phyloP scores from a whole-genome alignment of 2,329 filamentous ascomycete genomes.

The Zopfia rhizophila region DNA sequence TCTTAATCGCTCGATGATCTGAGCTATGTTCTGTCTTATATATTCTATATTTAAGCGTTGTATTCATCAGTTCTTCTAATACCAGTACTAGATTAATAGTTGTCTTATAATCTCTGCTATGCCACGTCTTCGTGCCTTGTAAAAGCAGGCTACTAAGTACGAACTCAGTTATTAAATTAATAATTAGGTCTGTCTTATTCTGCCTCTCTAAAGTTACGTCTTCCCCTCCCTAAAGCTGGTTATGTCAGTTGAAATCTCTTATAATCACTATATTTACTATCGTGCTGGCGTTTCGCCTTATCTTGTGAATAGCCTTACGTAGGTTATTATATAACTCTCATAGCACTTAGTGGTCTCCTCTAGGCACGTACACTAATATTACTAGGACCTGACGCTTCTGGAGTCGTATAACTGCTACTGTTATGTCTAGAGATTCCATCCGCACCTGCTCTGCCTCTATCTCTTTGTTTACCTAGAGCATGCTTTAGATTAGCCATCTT shows the following conservation, averaged over 20 bases:
- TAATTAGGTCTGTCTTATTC: constrained; percentile 21
- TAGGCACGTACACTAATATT: constrained; percentile 16
- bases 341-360: constrained; percentile 12
- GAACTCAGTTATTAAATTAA: constrained; percentile 24
- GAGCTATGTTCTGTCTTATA: constrained; percentile 20
- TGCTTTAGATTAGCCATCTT: constrained; percentile 14
- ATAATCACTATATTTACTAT: constrained; percentile 21
- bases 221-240: constrained; percentile 22
- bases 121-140: constrained; percentile 10
- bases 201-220: constrained; percentile 15
- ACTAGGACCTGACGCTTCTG: constrained; percentile 14
- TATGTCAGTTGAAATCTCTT: constrained; percentile 24
- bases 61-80: constrained; percentile 14
- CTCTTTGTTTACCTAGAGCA: constrained; percentile 14
- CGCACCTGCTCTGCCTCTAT: constrained; percentile 13
- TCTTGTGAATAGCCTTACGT: constrained; percentile 5
- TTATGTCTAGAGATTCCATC: constrained; percentile 14
- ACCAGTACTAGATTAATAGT: constrained; percentile 21
- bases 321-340: constrained; percentile 9
- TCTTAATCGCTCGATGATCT: constrained; percentile 21
- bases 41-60: constrained; percentile 13
- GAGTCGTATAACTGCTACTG: constrained; percentile 16
- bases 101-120: no score
- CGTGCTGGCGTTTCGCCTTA: constrained; percentile 12
- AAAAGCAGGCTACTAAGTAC: constrained; percentile 22